Percentiles rank a stretch among this genome's conserved stretches.
Conservation (phyloP, 139 green algal species). For the Edaphochlamys debaryana region DNA sequence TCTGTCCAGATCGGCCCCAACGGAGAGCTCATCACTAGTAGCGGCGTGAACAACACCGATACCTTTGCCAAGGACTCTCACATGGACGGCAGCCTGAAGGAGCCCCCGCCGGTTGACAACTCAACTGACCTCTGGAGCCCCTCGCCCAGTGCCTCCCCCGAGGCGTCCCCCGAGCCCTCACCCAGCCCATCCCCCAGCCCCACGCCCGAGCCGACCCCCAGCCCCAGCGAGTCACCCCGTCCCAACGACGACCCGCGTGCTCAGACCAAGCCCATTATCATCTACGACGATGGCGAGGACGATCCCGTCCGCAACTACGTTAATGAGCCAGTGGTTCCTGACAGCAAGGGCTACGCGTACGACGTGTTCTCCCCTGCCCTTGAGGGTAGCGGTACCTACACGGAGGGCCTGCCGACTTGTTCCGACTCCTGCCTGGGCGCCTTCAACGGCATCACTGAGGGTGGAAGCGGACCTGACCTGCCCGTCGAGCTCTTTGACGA, state of each 20-base stretch:
- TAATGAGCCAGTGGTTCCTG: neutral
- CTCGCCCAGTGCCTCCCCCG: neutral
- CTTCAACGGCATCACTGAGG: neutral
- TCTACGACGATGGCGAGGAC: neutral
- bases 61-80: neutral
- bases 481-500: neutral
- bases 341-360: neutral
- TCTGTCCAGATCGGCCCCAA: conserved; percentile 2
- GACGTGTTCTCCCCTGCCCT: conserved; percentile 5
- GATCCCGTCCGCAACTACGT: neutral
- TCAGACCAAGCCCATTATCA: neutral
- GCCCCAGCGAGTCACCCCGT: neutral
- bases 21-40: conserved; percentile 5
- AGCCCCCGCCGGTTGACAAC: neutral
- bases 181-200: neutral
- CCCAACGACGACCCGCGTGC: neutral
- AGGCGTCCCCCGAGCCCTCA: neutral
- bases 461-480: neutral
- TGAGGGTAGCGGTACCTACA: neutral
- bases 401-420: neutral
- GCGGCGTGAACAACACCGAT: conserved; percentile 29
- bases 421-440: neutral
- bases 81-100: conserved; percentile 26
- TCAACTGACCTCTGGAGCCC: neutral
- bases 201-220: neutral